Percentiles rank a stretch among this genome's conserved stretches.
Evolutionary conservation across 768 basidiomycete species (phyloP).

Genomic region (Trichaptum fuscoviolaceum): DNA sequence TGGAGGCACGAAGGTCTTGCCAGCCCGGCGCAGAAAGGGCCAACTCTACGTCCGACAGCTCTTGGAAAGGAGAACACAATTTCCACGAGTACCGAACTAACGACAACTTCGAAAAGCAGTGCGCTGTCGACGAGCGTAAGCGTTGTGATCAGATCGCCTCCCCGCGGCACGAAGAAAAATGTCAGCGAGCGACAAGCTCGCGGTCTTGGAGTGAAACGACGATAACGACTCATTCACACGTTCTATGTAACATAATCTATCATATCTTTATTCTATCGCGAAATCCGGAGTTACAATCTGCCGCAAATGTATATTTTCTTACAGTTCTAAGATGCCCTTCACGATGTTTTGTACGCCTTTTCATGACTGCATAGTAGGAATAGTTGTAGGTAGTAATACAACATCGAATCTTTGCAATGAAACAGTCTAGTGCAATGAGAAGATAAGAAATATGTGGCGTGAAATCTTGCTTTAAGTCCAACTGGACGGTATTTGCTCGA

Average conservation of each 20-base stretch:
- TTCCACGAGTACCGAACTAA: not conserved
- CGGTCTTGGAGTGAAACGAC: not conserved
- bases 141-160: not conserved
- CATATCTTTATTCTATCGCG: not conserved
- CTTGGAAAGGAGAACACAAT: not conserved
- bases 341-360: not conserved
- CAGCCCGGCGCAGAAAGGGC: not conserved
- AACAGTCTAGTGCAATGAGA: not conserved
- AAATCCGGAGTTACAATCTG: not conserved
- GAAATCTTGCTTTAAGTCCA: slow-evolving; percentile 46
- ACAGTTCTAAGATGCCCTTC: not conserved
- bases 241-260: not conserved
- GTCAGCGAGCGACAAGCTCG: not conserved
- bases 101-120: not conserved
- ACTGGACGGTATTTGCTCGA: slow-evolving; percentile 68
- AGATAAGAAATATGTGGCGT: not conserved
- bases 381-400: not conserved
- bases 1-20: slow-evolving; percentile 31
- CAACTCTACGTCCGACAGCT: not conserved
- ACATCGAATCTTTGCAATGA: not conserved
- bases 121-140: not conserved
- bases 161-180: not conserved
- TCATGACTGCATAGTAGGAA: not conserved
- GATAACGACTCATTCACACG: not conserved
- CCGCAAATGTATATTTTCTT: not conserved